Base-by-base conservation (phyloP, 176 grass and related monocot genomes). In the Aegilops longissima region DNA sequence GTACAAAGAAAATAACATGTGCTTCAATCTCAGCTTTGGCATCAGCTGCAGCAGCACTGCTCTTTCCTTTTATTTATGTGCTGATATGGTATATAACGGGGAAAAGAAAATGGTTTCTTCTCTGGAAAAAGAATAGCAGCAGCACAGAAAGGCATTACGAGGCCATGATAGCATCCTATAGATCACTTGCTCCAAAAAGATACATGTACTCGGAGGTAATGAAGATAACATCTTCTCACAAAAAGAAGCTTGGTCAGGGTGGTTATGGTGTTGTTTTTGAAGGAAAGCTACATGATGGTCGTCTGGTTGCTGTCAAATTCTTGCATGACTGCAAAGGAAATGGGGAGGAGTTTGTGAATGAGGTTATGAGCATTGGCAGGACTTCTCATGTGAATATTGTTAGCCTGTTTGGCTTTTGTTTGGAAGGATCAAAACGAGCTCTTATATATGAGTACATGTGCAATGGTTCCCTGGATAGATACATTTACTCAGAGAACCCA, bases 181-280 rank as follows among this genome's bases (percentile, higher is more conserved):
- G 90, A 72, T 84, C 90, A 1, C 34, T 95, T 2, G 66, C 82
- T 40, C 87, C 90, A 72, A 92, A 66, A 84, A 80, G 84, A 77
- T 92, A 81, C 29, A 92, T 59, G 10, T 95, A 95, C 40, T 76
- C 72, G 9, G 87, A 95, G 23, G 45, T 88, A 72, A 90, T 63
- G 30, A 86, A 83, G 66, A 92, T 95, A 45, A 95, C 90, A 0
- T 70, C 67, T 11, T 70, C 67, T 70, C 17, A 8, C 18, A 5
- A 18, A 5, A 8, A 70, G 11, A 17, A 70, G 17, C 67, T 38
- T 21, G 33, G 67, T 1, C 21, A 6, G 11, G 67, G 33, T 38
- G 67, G 91, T 4, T 96, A 87, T 83, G 94, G 94, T 21, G 75
- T 31, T 0, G 91, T 96, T 17, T 96, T 77, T 34, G 83, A 72